Conservation (phyloP, 208 protist species). For the Trypanosoma conorhini region DNA sequence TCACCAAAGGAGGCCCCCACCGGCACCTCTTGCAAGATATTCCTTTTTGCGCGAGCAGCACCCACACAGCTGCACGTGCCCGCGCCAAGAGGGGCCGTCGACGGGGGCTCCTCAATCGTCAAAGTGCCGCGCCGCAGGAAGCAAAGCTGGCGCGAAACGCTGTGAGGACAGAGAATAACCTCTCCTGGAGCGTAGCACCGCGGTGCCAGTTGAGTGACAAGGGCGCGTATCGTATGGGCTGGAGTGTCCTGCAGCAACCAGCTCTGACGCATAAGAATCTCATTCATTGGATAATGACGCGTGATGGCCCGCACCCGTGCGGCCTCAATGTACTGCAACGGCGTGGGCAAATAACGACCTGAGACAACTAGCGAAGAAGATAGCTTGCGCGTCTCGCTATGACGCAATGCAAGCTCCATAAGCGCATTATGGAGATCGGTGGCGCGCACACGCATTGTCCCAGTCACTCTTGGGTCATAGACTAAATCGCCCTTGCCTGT, state of each 20-base stretch:
- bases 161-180: conserved; percentile 74
- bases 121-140: conserved; percentile 77
- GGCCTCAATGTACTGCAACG: conserved; percentile 51
- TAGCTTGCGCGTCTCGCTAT: conserved; percentile 12
- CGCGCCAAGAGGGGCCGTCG: not conserved
- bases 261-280: conserved; percentile 84
- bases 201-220: conserved; percentile 70
- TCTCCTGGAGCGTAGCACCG: conserved; percentile 76
- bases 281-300: conserved; percentile 70
- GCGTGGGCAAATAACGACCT: conserved; percentile 24
- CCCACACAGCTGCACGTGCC: conserved; percentile 1
- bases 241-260: conserved; percentile 89
- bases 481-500: conserved; percentile 2
- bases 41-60: not conserved
- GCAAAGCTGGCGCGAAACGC: conserved; percentile 57
- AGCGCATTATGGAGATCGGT: conserved; percentile 68
- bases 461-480: conserved; percentile 36
- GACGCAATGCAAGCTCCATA: conserved; percentile 34
- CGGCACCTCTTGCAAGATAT: conserved; percentile 30
- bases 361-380: not conserved
- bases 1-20: conserved; percentile 79
- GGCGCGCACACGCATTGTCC: conserved; percentile 65
- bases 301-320: conserved; percentile 55
- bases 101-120: conserved; percentile 49
- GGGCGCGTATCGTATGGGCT: conserved; percentile 57